Evolutionary conservation across 208 protist species (phyloP).

Genomic region (Vickermania spadyakhi): DNA sequence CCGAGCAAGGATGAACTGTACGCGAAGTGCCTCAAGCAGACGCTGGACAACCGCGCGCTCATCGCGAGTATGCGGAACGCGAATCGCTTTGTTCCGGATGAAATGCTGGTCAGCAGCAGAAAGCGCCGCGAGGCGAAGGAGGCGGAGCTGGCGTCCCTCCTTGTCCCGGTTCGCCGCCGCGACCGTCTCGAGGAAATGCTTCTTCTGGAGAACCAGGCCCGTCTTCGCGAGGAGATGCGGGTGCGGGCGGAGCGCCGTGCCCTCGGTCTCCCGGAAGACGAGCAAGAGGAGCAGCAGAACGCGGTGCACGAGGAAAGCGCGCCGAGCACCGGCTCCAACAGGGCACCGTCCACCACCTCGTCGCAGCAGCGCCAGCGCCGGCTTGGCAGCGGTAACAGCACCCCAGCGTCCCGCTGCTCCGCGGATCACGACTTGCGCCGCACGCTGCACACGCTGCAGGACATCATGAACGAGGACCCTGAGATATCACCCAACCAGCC

Average conservation of each 20-base stretch:
- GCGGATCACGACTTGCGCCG: slow-evolving; percentile 49
- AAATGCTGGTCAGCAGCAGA: slow-evolving; percentile 70
- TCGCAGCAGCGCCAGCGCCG: slow-evolving; percentile 11
- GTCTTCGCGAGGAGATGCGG: slow-evolving; percentile 43
- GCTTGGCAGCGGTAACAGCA: slow-evolving; percentile 13
- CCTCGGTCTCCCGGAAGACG: slow-evolving; percentile 30
- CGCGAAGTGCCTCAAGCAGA: slow-evolving; percentile 48
- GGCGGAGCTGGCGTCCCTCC: slow-evolving; percentile 28
- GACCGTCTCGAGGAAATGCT: slow-evolving; percentile 84
- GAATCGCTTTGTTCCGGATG: slow-evolving; percentile 64
- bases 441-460: slow-evolving; percentile 40
- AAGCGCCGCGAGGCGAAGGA: slow-evolving; percentile 58
- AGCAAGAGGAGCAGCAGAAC: slow-evolving; percentile 13
- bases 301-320: slow-evolving; percentile 5
- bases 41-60: slow-evolving; percentile 38
- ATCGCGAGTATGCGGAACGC: slow-evolving; percentile 60
- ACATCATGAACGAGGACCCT: slow-evolving; percentile 35
- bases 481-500: slow-evolving; percentile 6
- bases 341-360: slow-evolving; percentile 1
- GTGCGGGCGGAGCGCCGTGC: slow-evolving; percentile 43
- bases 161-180: slow-evolving; percentile 74
- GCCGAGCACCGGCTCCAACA: slow-evolving; percentile 1
- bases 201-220: slow-evolving; percentile 73
- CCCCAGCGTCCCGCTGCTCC: slow-evolving; percentile 30
- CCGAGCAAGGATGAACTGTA: slow-evolving; percentile 68